Conservation (phyloP, 192 early-diverging fungal species). For the Coemansia furcata region DNA sequence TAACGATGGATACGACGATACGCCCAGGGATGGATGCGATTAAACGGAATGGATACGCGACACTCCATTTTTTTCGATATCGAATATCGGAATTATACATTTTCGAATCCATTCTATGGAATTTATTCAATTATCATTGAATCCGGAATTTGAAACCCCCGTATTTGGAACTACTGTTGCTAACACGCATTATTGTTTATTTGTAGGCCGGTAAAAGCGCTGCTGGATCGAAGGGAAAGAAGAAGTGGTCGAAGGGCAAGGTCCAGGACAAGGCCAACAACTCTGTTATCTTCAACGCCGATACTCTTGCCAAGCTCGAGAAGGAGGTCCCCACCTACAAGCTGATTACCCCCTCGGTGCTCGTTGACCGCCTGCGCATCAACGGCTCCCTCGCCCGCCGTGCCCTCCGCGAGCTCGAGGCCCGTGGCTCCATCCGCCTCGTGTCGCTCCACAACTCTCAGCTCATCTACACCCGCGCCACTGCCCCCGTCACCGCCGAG, state of each 20-base stretch:
- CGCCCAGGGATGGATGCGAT: neutral
- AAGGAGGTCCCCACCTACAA: constrained; percentile 99
- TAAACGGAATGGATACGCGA: neutral
- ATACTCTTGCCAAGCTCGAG: constrained; percentile 97
- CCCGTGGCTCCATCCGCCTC: constrained; percentile 88
- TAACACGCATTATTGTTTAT: neutral
- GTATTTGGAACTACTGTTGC: neutral
- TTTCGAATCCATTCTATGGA: neutral
- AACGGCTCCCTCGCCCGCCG: constrained; percentile 96
- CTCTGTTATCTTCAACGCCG: constrained; percentile 94
- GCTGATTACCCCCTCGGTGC: constrained; percentile 96
- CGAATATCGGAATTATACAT: neutral
- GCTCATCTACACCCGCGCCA: constrained; percentile 71
- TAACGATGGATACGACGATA: neutral
- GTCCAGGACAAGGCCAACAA: constrained; percentile 99
- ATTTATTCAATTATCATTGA: neutral
- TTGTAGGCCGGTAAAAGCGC: constrained; percentile 39
- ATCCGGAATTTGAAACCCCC: neutral
- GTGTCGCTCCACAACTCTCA: constrained; percentile 91
- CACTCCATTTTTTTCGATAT: neutral
- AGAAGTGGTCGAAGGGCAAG: constrained; percentile 99
- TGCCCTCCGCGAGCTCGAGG: constrained; percentile 91
- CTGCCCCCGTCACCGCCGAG: constrained; percentile 37
- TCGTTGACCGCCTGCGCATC: constrained; percentile 97
- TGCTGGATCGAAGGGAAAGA: constrained; percentile 50